These are phyloP conservation scores for Aspergillus homomorphus DNA, from an alignment of 495 filamentous ascomycete species.

Conservation along the genomic window DNA sequence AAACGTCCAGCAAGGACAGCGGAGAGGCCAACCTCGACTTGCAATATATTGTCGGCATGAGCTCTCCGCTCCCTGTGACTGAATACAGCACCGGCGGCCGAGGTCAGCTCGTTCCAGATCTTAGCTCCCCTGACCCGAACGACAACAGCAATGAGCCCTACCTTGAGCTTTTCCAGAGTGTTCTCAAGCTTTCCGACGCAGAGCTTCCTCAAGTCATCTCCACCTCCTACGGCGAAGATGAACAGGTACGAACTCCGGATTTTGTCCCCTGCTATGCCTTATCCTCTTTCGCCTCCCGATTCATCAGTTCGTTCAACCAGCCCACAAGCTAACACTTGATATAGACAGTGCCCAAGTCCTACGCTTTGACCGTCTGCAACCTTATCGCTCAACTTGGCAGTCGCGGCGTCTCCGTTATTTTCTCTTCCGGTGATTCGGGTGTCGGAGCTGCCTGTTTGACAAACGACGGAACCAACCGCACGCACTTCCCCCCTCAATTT, in stretches of 20 bases:
- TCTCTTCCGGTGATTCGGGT: slow-evolving; percentile 70
- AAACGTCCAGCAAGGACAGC: slow-evolving; percentile 43
- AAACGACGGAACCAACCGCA: slow-evolving; percentile 64
- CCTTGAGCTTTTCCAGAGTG: slow-evolving; percentile 63
- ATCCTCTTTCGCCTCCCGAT: background rate
- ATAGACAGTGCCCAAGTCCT: slow-evolving; percentile 64
- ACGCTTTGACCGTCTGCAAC: slow-evolving; percentile 68
- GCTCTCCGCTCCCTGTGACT: slow-evolving; percentile 55
- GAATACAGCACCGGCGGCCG: slow-evolving; percentile 68
- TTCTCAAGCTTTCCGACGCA: slow-evolving; percentile 45
- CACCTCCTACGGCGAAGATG: slow-evolving; percentile 79
- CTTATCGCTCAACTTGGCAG: slow-evolving; percentile 67
- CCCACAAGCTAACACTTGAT: background rate
- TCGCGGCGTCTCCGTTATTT: slow-evolving; percentile 71
- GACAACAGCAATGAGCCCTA: slow-evolving; percentile 73
- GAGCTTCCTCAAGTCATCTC: slow-evolving; percentile 72
- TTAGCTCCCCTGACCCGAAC: slow-evolving; percentile 49
- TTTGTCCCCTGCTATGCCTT: background rate
- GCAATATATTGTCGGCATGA: slow-evolving; percentile 63
- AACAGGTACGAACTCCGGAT: slow-evolving; percentile 40
- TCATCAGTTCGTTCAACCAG: background rate
- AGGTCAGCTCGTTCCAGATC: slow-evolving; percentile 59
- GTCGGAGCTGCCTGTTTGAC: slow-evolving; percentile 63
- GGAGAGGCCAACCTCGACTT: slow-evolving; percentile 76
- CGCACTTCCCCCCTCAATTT: slow-evolving; percentile 66